phyloP scores from a whole-genome alignment of 1,284 basidiomycete species.

The Cutaneotrichosporon curvatum region DNA sequence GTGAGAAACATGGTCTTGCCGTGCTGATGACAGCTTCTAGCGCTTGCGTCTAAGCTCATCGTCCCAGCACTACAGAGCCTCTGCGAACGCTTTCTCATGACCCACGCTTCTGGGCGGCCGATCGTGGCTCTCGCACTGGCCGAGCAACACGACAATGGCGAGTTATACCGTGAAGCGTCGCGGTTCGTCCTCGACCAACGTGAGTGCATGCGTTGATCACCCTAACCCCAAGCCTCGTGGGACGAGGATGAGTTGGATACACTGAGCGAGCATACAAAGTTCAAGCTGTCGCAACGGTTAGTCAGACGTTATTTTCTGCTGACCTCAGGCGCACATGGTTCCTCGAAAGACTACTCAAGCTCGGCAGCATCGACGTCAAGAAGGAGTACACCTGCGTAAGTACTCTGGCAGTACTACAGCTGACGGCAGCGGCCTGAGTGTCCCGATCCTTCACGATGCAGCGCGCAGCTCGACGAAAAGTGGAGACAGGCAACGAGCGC shows the following conservation, averaged over 20 bases:
- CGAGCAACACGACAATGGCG: conserved; percentile 75
- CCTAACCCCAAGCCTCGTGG: conserved; percentile 42
- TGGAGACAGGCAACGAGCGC: conserved; percentile 82
- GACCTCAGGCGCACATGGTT: conserved; percentile 73
- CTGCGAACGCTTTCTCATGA: conserved; percentile 76
- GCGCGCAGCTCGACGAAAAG: conserved; percentile 83
- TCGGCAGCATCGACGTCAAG: conserved; percentile 73
- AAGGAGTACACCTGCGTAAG: conserved; percentile 55
- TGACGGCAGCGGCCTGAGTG: conserved; percentile 64
- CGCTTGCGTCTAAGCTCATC: conserved; percentile 48
- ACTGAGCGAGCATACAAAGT: conserved; percentile 66
- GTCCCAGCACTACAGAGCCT: conserved; percentile 70
- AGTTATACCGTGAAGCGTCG: conserved; percentile 78
- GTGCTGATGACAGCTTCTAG: conserved; percentile 24
- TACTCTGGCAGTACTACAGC: neutral
- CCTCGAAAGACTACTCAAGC: conserved; percentile 83
- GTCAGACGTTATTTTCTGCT: conserved; percentile 1
- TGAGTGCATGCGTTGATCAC: neutral
- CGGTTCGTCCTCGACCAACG: conserved; percentile 80
- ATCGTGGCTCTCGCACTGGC: conserved; percentile 86
- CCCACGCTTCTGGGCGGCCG: conserved; percentile 80
- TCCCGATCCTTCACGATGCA: conserved; percentile 70
- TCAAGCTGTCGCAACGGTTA: conserved; percentile 79
- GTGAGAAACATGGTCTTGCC: conserved; percentile 20
- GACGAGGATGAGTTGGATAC: conserved; percentile 67